phyloP scores from a whole-genome alignment of 352 stramenopile species.

The Thraustochytrium striatum region DNA sequence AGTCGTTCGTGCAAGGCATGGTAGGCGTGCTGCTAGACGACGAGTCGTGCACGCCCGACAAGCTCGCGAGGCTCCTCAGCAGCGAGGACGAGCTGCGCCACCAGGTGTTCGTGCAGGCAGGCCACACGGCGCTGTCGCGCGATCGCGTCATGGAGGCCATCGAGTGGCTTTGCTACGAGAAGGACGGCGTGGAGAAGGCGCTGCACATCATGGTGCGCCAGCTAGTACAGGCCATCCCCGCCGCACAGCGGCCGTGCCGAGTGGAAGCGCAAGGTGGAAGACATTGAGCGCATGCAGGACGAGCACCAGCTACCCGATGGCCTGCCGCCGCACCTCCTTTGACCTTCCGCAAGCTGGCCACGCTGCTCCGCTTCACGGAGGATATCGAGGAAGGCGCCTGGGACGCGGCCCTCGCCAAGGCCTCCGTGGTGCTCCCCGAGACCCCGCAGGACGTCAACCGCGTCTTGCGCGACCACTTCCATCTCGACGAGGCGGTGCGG shows the following conservation, averaged over 20 bases:
- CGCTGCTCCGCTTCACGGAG: conserved; percentile 8
- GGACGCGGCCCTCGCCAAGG: not conserved
- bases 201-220: conserved; percentile 24
- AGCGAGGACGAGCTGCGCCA: not conserved
- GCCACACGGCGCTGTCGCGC: not conserved
- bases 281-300: not conserved
- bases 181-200: not conserved
- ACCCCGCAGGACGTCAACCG: not conserved
- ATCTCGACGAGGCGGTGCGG: conserved; percentile 14
- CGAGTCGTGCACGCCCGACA: not conserved
- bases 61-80: not conserved
- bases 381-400: not conserved
- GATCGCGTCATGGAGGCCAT: not conserved
- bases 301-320: not conserved
- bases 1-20: not conserved
- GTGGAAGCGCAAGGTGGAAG: not conserved
- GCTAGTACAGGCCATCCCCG: conserved; percentile 14
- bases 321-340: not conserved
- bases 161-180: not conserved
- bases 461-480: conserved; percentile 3
- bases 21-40: not conserved
- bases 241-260: not conserved
- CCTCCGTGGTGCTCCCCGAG: not conserved
- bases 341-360: not conserved
- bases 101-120: not conserved